Evolutionary conservation across 2,329 filamentous ascomycete genomes (phyloP).

Genomic region (Diaporthe citriasiana): DNA sequence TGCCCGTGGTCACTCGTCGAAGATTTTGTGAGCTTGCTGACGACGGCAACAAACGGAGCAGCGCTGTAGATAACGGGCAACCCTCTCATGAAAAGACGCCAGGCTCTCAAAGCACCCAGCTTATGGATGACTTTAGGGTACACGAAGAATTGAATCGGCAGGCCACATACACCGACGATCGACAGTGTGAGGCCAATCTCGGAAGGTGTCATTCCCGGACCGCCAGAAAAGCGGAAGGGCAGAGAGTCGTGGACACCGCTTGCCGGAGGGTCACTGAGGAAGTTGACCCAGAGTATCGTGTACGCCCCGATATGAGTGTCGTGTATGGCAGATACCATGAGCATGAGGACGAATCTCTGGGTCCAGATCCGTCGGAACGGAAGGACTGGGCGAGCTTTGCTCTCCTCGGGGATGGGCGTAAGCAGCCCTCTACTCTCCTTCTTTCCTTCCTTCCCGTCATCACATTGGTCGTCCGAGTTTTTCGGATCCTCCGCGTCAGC

Average conservation of each 20-base stretch:
- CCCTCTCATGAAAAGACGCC: constrained; percentile 19
- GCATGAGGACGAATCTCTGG: constrained; percentile 19
- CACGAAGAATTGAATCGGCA: constrained; percentile 22
- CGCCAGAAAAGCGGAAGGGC: constrained; percentile 13
- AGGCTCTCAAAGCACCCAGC: constrained; percentile 10
- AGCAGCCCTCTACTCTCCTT: not conserved
- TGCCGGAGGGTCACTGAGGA: constrained; percentile 20
- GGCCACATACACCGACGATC: constrained; percentile 7
- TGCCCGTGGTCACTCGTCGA: constrained; percentile 1
- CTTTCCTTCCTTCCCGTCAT: not conserved
- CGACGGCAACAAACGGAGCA: constrained; percentile 15
- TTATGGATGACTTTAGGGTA: constrained; percentile 25
- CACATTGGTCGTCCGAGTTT: not conserved
- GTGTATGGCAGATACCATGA: constrained; percentile 8
- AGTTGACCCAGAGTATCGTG: constrained; percentile 18
- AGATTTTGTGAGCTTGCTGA: constrained; percentile 16
- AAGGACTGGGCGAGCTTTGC: not conserved
- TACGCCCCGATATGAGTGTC: constrained; percentile 16
- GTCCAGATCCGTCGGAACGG: constrained; percentile 25
- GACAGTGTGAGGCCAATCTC: constrained; percentile 29
- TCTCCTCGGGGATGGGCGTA: not conserved
- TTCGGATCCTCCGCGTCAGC: not conserved
- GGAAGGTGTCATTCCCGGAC: constrained; percentile 7
- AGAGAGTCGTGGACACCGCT: not conserved
- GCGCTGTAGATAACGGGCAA: constrained; percentile 13